Evolutionary conservation across 2,329 filamentous ascomycete species (phyloP), one percentile per base, ranked within the genome.

Genomic region (Magnaporthiopsis poae): DNA sequence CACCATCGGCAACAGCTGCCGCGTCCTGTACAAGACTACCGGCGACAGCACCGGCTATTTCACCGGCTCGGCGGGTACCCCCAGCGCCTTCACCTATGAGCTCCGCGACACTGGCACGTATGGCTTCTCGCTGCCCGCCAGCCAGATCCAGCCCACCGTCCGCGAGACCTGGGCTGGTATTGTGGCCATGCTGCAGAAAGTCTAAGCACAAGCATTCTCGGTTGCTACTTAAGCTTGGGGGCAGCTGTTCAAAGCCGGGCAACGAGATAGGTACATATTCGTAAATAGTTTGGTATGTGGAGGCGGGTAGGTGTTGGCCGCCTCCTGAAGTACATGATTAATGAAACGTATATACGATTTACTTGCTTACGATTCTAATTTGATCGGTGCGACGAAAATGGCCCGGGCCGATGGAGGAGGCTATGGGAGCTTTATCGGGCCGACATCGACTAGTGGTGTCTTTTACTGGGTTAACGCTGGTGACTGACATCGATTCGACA

Each of bases 11-110:
- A 81, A 84, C 2, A 83, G 85, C 68, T 89, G 87, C 75, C 75
- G 75, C 61, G 87, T 85, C 35, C 86, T 89, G 69, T 89, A 89
- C 74, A 79, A 83, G 69, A 83, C 85, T 0, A 76, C 77, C 0
- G 80, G 80, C 27, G 77, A 73, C 66, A 79, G 77, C 63, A 77
- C 79, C 25, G 82, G 84, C 72, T 83, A 80, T 67, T 76, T 77
- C 61, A 71, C 72, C n/a, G 80, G 80, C 62, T 75, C 80, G 5
- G 74, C 76, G 61, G 73, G 75, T 36, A 76, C 81, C 1, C 77
- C 79, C 66, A 74, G 79, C 63, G 73, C 73, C 29, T 80, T 79
- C 69, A 77, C 77, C 1, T 72, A 75, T 12, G 79, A 81, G 72
- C 74, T 81, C 60, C 74, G 76, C 63, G 77, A 75, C 67, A 70